Base-by-base conservation (phyloP, 345 rosid species). In the Erodium maritimum region DNA sequence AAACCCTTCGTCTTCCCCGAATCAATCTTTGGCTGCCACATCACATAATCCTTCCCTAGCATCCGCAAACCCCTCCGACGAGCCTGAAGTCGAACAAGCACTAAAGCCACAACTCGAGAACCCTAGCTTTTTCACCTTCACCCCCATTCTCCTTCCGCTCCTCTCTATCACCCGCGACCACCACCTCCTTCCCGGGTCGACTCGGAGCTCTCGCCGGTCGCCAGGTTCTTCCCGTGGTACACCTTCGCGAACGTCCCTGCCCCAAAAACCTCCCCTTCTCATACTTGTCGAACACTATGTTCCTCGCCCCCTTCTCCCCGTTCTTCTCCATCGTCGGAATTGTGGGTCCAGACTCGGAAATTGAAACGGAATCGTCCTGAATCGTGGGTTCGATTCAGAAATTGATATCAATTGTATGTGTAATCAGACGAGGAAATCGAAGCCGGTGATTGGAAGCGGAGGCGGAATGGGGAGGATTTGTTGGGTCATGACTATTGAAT, bases 161-260 rank as follows among this genome's bases (percentile, higher is more conserved):
- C 67, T 55, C 61, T 61, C 23, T 52, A 23, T 55, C 56, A 52
- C 60, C 55, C 21, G 60, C 48, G 3, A 4, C 59, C 51, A 42
- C 59, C 51, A 70, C 54, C 52, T 58, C 55, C 53, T 55, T 50
- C 60, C 29, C 29, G 70, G 75, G 72, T 0, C 59, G 62, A n/a
- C n/a, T n/a, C n/a, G n/a, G n/a, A n/a, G 72, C 86, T 80, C 65
- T 84, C 82, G 4, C 93, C 96, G 2, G 90, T 91, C 0, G 34
- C 19, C 0, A 81, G 46, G 69, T 81, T 65, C 10, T 93, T 53
- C 2, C 75, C 93, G 60, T 81, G 79, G 69, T 91, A 88, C 52
- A 91, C 98, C 60, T 91, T 91, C 0, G 84, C 96, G 69, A 86
- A 91, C 5, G 98, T 95, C 0, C 96, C 98, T 70, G 60, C 0